Conservation (phyloP, 306 rosid genomes). For the Ammopiptanthus mongolicus region DNA sequence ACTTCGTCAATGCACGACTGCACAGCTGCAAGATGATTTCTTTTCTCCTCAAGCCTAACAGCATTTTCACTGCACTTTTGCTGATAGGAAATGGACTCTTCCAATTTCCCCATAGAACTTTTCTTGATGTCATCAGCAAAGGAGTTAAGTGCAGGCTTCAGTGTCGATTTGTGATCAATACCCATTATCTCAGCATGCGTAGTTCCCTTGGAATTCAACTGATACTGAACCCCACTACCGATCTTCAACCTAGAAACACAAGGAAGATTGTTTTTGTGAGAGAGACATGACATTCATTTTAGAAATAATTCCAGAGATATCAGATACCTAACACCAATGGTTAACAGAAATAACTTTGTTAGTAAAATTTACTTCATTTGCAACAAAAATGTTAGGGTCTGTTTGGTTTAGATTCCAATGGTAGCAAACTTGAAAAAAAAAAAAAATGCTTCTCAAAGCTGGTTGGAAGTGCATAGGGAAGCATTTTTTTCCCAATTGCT, state of each 20-base stretch:
- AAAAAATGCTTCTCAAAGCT: no score
- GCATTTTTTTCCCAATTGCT: no score
- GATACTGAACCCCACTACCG: constrained; percentile 57
- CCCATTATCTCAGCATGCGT: constrained; percentile 82
- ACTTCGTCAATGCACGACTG: constrained; percentile 54
- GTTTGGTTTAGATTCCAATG: no score
- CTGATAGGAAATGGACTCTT: constrained; percentile 56
- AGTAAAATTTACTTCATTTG: no score
- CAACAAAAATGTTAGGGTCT: no score
- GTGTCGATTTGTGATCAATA: constrained; percentile 50
- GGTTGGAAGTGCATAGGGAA: no score
- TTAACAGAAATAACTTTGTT: no score
- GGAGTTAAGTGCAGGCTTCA: constrained; percentile 62
- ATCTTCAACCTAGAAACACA: constrained; percentile 65
- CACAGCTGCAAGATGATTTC: constrained; percentile 38
- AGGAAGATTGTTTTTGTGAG: neutral
- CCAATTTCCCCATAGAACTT: constrained; percentile 57
- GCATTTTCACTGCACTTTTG: constrained; percentile 51
- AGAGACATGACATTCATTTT: neutral
- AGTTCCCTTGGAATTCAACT: constrained; percentile 63
- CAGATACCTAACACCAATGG: no score
- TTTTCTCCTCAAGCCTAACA: constrained; percentile 57
- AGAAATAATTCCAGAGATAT: neutral
- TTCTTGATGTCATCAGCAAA: constrained; percentile 52
- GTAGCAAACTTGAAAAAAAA: no score